Evolutionary conservation across 306 rosid genomes (phyloP), one percentile per base, ranked within the genome.

Genomic region (Canavalia gladiata): DNA sequence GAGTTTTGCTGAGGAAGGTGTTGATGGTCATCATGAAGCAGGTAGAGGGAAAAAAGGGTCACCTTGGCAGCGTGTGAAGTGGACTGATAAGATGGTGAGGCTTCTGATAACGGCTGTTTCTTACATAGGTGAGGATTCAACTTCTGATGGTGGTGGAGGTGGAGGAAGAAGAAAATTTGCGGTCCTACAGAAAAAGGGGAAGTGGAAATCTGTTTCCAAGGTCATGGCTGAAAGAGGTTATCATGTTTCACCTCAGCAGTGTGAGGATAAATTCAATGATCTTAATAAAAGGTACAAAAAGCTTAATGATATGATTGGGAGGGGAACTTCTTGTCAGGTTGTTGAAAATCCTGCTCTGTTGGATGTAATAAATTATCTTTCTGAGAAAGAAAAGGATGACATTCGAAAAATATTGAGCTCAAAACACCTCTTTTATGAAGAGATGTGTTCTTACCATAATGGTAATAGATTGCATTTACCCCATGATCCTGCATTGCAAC

Each of bases 201-300:
- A 94, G 87, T 94, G 97, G 98, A 94, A 91, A 86, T 91, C 90
- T 55, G 83, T 94, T 64, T 94, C 98, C 59, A 94, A 90, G 90
- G 97, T 89, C 75, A 92, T 94, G 94, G 97, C 94, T 64, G 94
- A 94, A 87, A 94, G 98, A 85, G 90, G 92, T 68, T 86, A 68
- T 79, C 92, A 83, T 80, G 98, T 92, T 77, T 94, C 98, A 3
- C 98, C 98, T 7, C 98, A 92, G 88, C 97, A 94, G 71, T 94
- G 98, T 71, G 98, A 94, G 91, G 98, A 92, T 87, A 94, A 94
- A 58, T 92, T 94, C 79, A 94, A 94, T 68, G 98, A 94, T 82
- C 97, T 94, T 54, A 94, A 91, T 79, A 94, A 94, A 82, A 87
- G 98, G 84, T 94, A 94, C 69, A 92, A 94, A 86, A 87, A 87